A percentile compares a stretch with the other conserved stretches of the same genome.
These are phyloP conservation scores for Hylodesmum podocarpum DNA, from an alignment of 306 rosid genomes.

Conservation along the genomic window DNA sequence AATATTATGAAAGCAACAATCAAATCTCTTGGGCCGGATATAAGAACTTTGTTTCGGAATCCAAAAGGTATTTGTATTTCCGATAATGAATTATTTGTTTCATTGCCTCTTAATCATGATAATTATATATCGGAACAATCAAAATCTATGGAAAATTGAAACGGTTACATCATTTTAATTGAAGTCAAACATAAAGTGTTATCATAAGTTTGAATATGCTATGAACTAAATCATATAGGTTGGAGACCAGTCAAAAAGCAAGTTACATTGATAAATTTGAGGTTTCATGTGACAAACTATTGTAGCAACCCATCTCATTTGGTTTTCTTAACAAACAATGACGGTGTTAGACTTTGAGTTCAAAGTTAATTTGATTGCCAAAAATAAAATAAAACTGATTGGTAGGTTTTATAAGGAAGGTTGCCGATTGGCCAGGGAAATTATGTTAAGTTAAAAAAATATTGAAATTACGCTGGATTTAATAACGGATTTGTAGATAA, in stretches of 20 bases:
- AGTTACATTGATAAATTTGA: too few relatives aligned
- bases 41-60: not conserved
- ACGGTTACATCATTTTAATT: not conserved
- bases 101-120: not conserved
- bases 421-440: not conserved
- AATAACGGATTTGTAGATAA: not conserved
- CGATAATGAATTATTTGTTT: not conserved
- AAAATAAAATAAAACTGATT: not conserved
- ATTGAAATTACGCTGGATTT: not conserved
- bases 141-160: not conserved
- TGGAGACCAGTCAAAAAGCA: conserved; percentile 16
- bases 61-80: not conserved
- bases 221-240: not conserved
- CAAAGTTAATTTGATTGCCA: not conserved
- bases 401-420: not conserved
- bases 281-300: conserved; percentile 4
- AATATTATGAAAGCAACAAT: too few relatives aligned
- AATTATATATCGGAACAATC: not conserved
- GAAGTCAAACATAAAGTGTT: conserved; percentile 11
- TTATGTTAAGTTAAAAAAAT: not conserved
- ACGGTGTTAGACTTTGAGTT: not conserved
- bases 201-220: conserved; percentile 32
- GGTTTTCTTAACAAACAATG: not conserved
- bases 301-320: conserved; percentile 16
- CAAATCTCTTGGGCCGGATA: too few relatives aligned